Conservation (phyloP, 306 rosid species). For the Purshia tridentata region DNA sequence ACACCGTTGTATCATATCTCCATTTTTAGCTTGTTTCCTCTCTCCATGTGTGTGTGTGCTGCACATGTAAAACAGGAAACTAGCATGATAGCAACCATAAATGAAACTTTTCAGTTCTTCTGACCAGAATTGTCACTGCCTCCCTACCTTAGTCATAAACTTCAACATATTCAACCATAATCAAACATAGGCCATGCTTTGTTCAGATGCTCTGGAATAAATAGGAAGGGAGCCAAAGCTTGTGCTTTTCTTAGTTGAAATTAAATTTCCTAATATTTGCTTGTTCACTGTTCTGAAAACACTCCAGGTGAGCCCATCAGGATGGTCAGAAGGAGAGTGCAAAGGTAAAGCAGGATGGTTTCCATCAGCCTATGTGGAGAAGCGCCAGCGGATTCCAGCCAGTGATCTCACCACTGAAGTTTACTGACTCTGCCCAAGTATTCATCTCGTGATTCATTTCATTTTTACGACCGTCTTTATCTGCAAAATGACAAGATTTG, state of each 20-base stretch:
- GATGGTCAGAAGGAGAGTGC: constrained; percentile 99
- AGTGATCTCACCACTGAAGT: constrained; percentile 48
- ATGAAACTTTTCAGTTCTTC: not conserved
- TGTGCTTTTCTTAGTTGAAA: not conserved
- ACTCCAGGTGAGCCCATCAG: constrained; percentile 67
- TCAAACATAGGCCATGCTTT: not conserved
- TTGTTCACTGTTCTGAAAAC: constrained; percentile 2
- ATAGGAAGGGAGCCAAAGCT: too few relatives aligned
- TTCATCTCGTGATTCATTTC: constrained; percentile 18
- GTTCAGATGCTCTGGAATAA: not conserved
- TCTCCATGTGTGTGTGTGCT: too few relatives aligned
- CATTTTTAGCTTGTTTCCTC: too few relatives aligned
- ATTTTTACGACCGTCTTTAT: not conserved
- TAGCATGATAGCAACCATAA: too few relatives aligned
- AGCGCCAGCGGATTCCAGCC: constrained; percentile 78
- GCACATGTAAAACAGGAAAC: too few relatives aligned
- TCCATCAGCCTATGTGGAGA: constrained; percentile 80
- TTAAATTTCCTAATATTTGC: not conserved
- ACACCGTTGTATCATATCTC: not conserved
- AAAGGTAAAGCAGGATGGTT: constrained; percentile 92
- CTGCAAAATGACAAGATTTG: not conserved
- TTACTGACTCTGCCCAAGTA: constrained; percentile 36
- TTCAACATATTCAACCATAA: not conserved
- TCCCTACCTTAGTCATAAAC: not conserved
- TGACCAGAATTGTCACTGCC: not conserved